Percentiles rank a stretch among this genome's conserved stretches.
These are phyloP conservation scores for Pyrenophora teres DNA, from an alignment of 2,329 filamentous ascomycete species.

Conservation along the genomic window DNA sequence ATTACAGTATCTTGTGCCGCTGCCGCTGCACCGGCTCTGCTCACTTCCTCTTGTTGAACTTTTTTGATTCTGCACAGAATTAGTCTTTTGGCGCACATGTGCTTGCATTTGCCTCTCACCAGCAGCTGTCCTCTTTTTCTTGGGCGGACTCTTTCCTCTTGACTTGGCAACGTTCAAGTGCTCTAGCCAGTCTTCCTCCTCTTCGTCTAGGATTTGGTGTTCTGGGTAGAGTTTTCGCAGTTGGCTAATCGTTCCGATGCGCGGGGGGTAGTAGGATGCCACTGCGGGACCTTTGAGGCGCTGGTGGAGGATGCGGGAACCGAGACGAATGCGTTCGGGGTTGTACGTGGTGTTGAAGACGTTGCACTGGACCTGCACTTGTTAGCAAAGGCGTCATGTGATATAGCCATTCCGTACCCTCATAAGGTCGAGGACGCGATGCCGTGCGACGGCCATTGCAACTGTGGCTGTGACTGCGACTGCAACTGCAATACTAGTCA, in stretches of 20 bases:
- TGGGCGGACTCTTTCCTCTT: slow-evolving; percentile 84
- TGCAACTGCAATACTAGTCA: neutral
- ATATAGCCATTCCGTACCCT: slow-evolving; percentile 61
- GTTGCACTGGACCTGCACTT: slow-evolving; percentile 76
- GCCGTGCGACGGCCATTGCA: slow-evolving; percentile 58
- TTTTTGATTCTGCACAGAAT: slow-evolving; percentile 49
- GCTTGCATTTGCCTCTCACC: slow-evolving; percentile 40
- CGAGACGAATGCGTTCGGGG: slow-evolving; percentile 77
- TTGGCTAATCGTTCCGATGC: slow-evolving; percentile 71
- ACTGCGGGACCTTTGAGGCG: slow-evolving; percentile 82
- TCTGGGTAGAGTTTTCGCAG: slow-evolving; percentile 72
- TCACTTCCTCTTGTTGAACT: slow-evolving; percentile 54
- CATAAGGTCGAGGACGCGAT: slow-evolving; percentile 69
- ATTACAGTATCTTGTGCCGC: neutral
- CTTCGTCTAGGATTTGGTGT: slow-evolving; percentile 72
- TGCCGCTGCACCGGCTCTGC: neutral
- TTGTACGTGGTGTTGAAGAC: slow-evolving; percentile 93
- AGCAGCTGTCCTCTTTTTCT: slow-evolving; percentile 76
- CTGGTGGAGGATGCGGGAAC: slow-evolving; percentile 91
- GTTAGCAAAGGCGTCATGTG: slow-evolving; percentile 7
- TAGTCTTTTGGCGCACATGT: neutral
- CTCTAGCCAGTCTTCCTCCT: slow-evolving; percentile 79
- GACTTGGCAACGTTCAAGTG: slow-evolving; percentile 57
- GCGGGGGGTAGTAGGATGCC: slow-evolving; percentile 86
- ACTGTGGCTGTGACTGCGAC: slow-evolving; percentile 59